phyloP scores from a whole-genome alignment of 2,329 filamentous ascomycete genomes.

The Geosmithia putterillii region DNA sequence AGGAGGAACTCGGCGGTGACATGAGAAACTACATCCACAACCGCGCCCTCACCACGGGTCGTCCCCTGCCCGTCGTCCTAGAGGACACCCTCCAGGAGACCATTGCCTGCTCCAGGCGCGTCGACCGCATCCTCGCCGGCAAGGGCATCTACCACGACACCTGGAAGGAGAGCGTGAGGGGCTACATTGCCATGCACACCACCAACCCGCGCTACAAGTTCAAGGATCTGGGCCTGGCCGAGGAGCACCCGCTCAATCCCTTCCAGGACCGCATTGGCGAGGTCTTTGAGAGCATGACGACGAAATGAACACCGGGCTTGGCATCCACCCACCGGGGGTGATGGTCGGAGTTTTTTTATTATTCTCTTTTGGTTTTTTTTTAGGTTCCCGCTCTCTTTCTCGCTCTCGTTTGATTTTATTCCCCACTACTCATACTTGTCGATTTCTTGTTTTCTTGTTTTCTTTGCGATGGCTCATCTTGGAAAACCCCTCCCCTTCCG shows the following conservation, averaged over 20 bases:
- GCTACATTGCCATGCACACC: slow-evolving; percentile 10
- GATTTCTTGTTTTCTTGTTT: too few relatives aligned
- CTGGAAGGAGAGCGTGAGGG: slow-evolving; percentile 6
- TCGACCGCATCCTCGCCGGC: slow-evolving; percentile 6
- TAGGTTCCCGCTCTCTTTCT: too few relatives aligned
- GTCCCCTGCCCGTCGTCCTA: slow-evolving; percentile 3
- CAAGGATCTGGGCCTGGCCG: slow-evolving; percentile 7
- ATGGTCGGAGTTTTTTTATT: too few relatives aligned
- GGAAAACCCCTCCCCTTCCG: too few relatives aligned
- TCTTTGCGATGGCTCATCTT: too few relatives aligned
- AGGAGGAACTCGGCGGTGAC: slow-evolving; percentile 8
- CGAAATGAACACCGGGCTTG: neutral
- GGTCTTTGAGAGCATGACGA: slow-evolving; percentile 5
- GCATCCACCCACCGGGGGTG: too few relatives aligned
- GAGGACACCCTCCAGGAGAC: slow-evolving; percentile 5
- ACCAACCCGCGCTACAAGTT: slow-evolving; percentile 8
- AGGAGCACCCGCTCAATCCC: slow-evolving; percentile 8
- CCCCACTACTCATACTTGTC: too few relatives aligned
- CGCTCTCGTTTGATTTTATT: too few relatives aligned
- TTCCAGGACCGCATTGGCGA: slow-evolving; percentile 7
- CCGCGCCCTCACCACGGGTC: slow-evolving; percentile 3
- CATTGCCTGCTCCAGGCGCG: slow-evolving; percentile 5
- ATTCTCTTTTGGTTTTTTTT: too few relatives aligned
- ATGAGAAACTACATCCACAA: slow-evolving; percentile 9
- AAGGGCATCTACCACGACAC: slow-evolving; percentile 7